Conservation (phyloP, 129 eudicot genomes). For the Helianthus annuus region DNA sequence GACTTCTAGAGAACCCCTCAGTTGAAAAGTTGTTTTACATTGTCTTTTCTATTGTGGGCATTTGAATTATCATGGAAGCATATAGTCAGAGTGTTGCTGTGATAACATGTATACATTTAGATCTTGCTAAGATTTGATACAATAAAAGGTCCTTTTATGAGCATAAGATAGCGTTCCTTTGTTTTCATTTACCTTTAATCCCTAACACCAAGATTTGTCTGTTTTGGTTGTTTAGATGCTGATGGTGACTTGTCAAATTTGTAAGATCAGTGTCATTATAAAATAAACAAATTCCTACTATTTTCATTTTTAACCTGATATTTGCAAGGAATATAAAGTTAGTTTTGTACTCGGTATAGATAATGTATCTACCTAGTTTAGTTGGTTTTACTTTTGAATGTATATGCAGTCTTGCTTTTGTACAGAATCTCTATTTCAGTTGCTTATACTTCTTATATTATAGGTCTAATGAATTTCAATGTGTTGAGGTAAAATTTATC, state of each 20-base stretch:
- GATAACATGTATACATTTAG: background rate
- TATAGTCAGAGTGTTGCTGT: background rate
- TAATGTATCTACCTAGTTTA: too few species aligned
- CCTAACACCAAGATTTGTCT: conserved; percentile 14
- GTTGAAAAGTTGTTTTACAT: background rate
- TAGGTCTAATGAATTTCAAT: too few species aligned
- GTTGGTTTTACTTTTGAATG: too few species aligned
- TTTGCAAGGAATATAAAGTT: too few species aligned
- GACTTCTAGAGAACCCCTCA: background rate
- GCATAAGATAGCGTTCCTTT: background rate
- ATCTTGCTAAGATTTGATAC: background rate
- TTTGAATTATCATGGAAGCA: background rate
- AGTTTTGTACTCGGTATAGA: too few species aligned
- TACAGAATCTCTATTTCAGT: too few species aligned
- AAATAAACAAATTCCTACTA: background rate
- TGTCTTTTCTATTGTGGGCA: background rate
- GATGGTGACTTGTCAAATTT: conserved; percentile 26
- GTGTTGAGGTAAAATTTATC: too few species aligned
- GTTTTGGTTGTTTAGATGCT: conserved; percentile 9
- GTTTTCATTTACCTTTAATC: background rate
- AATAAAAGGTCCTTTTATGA: background rate
- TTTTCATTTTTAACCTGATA: background rate
- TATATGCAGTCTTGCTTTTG: too few species aligned
- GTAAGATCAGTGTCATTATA: conserved; percentile 16
- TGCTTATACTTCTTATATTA: too few species aligned